These are phyloP conservation scores for Tilletia setariae DNA, from an alignment of 1,284 basidiomycete genomes.

Conservation along the genomic window DNA sequence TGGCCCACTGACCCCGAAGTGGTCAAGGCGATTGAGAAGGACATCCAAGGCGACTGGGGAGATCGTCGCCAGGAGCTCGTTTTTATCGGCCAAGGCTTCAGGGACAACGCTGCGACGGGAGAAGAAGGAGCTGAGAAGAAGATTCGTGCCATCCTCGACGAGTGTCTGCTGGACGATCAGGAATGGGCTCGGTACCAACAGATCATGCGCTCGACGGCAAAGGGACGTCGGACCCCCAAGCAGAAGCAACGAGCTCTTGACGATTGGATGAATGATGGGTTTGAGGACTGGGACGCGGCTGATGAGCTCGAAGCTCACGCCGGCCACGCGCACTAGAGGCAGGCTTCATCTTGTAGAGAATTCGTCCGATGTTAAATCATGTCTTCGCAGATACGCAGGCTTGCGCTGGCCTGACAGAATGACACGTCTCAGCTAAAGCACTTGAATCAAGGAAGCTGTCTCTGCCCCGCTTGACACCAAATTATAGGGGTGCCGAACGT, in stretches of 20 bases:
- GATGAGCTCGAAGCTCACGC: constrained; percentile 34
- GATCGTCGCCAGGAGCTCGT: constrained; percentile 58
- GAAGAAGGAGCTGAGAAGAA: constrained; percentile 42
- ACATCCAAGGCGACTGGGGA: constrained; percentile 57
- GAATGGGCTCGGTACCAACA: constrained; percentile 56
- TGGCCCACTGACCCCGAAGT: constrained; percentile 57
- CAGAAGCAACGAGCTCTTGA: constrained; percentile 47
- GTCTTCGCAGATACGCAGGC: too few species aligned
- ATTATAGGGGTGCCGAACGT: too few species aligned
- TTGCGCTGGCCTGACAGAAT: too few species aligned
- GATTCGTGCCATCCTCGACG: constrained; percentile 54
- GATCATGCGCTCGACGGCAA: constrained; percentile 53
- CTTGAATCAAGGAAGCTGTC: too few species aligned
- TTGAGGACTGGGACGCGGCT: constrained; percentile 55
- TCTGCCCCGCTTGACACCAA: too few species aligned
- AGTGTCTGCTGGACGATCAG: constrained; percentile 54
- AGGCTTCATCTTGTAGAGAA: too few species aligned
- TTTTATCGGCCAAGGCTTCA: constrained; percentile 54
- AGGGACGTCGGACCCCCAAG: constrained; percentile 22
- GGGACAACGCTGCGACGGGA: constrained; percentile 11
- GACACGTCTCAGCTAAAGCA: too few species aligned
- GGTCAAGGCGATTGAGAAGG: constrained; percentile 54
- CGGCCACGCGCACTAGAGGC: constrained; percentile 17
- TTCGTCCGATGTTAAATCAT: too few species aligned
- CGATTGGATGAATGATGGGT: constrained; percentile 54